Evolutionary conservation across 306 rosid species (phyloP).

Genomic region (Prunus kanzakura): DNA sequence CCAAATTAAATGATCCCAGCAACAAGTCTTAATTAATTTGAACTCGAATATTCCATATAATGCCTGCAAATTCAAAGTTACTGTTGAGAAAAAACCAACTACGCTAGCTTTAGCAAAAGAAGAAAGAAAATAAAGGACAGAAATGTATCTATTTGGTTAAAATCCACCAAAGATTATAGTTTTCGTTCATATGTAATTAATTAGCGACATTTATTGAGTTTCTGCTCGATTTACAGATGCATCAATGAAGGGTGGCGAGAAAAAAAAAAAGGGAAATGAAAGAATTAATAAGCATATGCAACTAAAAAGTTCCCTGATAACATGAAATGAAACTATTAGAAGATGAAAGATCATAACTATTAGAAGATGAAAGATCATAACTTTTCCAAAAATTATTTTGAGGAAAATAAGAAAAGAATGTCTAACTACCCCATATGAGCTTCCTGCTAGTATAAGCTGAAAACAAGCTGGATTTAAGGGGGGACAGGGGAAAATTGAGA

Average conservation of each 20-base stretch:
- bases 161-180: background rate
- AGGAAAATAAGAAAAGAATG: background rate
- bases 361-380: background rate
- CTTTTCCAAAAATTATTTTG: background rate
- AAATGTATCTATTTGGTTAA: background rate
- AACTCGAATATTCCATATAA: background rate
- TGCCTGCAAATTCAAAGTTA: slow-evolving; percentile 31
- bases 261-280: background rate
- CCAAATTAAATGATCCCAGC: slow-evolving; percentile 25
- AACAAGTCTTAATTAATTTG: slow-evolving; percentile 5
- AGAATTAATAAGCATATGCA: background rate
- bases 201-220: background rate
- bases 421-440: slow-evolving; percentile 10
- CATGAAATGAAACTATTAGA: background rate
- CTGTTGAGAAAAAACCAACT: background rate
- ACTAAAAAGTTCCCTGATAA: background rate
- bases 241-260: background rate
- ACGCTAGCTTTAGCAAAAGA: background rate
- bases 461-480: background rate
- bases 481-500: slow-evolving; percentile 25
- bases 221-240: background rate
- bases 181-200: background rate
- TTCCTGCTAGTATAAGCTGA: slow-evolving; percentile 21
- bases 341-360: background rate
- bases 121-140: background rate